A percentile compares a stretch with the other conserved stretches of the same genome.
phyloP scores from a whole-genome alignment of 345 rosid species.

The Cardiospermum halicacabum region DNA sequence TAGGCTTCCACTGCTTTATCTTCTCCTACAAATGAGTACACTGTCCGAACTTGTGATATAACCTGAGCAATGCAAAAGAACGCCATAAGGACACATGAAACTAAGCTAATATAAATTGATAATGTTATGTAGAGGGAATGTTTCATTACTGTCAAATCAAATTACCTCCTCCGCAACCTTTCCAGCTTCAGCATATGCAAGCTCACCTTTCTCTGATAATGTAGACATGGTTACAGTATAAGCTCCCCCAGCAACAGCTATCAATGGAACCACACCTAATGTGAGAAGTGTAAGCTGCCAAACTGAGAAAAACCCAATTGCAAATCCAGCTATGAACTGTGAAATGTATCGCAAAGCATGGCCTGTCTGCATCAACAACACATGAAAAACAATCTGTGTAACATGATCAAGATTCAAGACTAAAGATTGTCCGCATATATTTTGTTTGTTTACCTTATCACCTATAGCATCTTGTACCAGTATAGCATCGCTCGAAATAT shows the following conservation, averaged over 20 bases:
- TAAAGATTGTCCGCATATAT: too few species aligned
- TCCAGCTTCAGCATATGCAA: slow-evolving; percentile 82
- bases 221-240: slow-evolving; percentile 68
- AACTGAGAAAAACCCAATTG: slow-evolving; percentile 56
- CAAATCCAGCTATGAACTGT: slow-evolving; percentile 64
- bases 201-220: slow-evolving; percentile 70
- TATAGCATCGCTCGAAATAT: slow-evolving; percentile 78
- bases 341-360: slow-evolving; percentile 68
- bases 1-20: slow-evolving; percentile 55
- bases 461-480: slow-evolving; percentile 89
- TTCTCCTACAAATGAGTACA: slow-evolving; percentile 80
- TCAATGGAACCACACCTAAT: slow-evolving; percentile 77
- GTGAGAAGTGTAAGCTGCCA: slow-evolving; percentile 87
- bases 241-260: slow-evolving; percentile 72
- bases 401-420: too few species aligned
- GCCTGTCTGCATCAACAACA: slow-evolving; percentile 51
- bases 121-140: neutral
- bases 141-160: too few species aligned
- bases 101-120: neutral
- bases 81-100: neutral
- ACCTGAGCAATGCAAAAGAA: slow-evolving; percentile 30
- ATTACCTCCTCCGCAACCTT: slow-evolving; percentile 77
- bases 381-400: neutral
- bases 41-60: slow-evolving; percentile 73
- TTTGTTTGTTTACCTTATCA: slow-evolving; percentile 55